Evolutionary conservation across 768 basidiomycete species (phyloP).

Genomic region (Mycena albidolilacea): DNA sequence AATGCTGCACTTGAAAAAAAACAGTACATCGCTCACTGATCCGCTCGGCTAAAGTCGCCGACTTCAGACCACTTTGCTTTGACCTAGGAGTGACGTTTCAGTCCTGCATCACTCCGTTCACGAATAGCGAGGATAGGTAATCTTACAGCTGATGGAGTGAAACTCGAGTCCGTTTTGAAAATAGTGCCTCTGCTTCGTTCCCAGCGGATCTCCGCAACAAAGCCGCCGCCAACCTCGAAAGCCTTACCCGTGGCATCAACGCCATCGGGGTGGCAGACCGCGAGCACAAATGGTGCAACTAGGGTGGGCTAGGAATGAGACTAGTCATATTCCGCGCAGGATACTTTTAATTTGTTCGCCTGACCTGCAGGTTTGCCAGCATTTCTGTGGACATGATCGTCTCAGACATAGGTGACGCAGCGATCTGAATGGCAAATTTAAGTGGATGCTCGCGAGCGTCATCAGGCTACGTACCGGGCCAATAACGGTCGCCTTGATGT

Average conservation of each 20-base stretch:
- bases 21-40: constrained; percentile 64
- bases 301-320: constrained; percentile 78
- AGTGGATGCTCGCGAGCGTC: no score
- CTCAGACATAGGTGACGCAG: constrained; percentile 97
- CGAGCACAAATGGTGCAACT: constrained; percentile 93
- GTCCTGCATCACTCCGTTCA: not conserved
- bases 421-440: constrained; percentile 66
- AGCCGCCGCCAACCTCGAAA: constrained; percentile 96
- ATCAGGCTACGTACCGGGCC: constrained; percentile 76
- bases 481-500: constrained; percentile 88
- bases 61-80: constrained; percentile 88
- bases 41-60: constrained; percentile 80
- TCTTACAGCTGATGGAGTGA: constrained; percentile 92
- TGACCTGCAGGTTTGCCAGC: constrained; percentile 84
- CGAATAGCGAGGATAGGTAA: not conserved
- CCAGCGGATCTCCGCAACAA: constrained; percentile 93
- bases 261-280: constrained; percentile 88
- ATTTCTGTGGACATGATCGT: constrained; percentile 97
- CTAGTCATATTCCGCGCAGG: constrained; percentile 44
- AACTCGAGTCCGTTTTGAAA: constrained; percentile 91
- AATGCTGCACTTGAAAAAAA: not conserved
- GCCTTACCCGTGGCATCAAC: constrained; percentile 85
- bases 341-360: no score
- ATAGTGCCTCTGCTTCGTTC: constrained; percentile 89
- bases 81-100: constrained; percentile 60